phyloP scores from a whole-genome alignment of 2,329 filamentous ascomycete species.

The Colletotrichum sp. region DNA sequence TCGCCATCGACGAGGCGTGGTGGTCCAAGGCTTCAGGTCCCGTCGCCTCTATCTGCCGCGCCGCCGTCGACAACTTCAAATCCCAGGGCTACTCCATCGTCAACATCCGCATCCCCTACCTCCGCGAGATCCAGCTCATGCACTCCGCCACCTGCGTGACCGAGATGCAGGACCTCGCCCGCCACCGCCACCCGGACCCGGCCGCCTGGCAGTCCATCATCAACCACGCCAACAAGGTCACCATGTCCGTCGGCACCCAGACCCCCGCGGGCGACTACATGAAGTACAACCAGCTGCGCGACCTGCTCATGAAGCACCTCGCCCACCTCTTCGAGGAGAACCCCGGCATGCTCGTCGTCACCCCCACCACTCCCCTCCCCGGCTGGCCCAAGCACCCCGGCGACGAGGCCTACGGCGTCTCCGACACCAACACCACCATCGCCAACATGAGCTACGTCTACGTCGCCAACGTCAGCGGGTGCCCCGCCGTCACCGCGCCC shows the following conservation, averaged over 20 bases:
- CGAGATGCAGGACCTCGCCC: constrained; percentile 61
- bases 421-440: constrained; percentile 75
- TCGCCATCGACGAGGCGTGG: constrained; percentile 72
- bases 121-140: constrained; percentile 75
- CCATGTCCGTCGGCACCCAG: constrained; percentile 68
- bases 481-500: constrained; percentile 76
- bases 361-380: constrained; percentile 76
- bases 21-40: constrained; percentile 57
- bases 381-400: constrained; percentile 71
- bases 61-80: constrained; percentile 63
- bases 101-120: constrained; percentile 69
- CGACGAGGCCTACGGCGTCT: constrained; percentile 73
- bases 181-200: constrained; percentile 46
- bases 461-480: constrained; percentile 82
- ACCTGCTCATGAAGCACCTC: constrained; percentile 80
- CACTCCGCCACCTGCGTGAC: constrained; percentile 80
- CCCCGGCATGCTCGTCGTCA: constrained; percentile 79
- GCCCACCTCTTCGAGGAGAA: constrained; percentile 72
- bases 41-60: constrained; percentile 67
- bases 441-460: constrained; percentile 85
- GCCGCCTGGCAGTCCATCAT: constrained; percentile 59
- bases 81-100: constrained; percentile 53
- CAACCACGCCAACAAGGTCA: constrained; percentile 71
- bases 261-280: constrained; percentile 74
- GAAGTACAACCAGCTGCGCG: constrained; percentile 74